Percentiles rank a stretch among this genome's conserved stretches.
These are phyloP conservation scores for Allium sativum DNA, from an alignment of 106 monocot genomes.

Conservation along the genomic window DNA sequence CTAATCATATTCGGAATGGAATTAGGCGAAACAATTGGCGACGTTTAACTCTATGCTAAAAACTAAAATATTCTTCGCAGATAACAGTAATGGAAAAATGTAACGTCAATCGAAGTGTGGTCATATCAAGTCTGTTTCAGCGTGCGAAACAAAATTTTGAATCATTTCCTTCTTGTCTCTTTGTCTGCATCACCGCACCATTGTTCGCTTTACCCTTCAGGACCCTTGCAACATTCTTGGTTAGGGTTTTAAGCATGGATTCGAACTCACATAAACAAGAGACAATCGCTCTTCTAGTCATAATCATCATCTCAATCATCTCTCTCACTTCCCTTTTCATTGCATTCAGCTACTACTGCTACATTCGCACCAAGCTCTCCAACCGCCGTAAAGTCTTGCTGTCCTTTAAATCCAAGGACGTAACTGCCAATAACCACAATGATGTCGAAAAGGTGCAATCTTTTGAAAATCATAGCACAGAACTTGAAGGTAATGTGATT, in stretches of 20 bases:
- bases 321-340: conserved; percentile 56
- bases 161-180: too few relatives aligned
- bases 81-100: too few relatives aligned
- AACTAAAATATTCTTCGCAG: too few relatives aligned
- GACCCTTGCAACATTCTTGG: neutral
- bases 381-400: conserved; percentile 29
- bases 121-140: too few relatives aligned
- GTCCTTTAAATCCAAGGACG: conserved; percentile 19
- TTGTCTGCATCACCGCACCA: conserved; percentile 26
- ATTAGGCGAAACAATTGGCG: too few relatives aligned
- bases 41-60: too few relatives aligned
- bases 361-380: conserved; percentile 79
- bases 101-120: too few relatives aligned
- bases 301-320: conserved; percentile 66
- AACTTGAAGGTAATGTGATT: too few relatives aligned
- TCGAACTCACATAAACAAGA: conserved; percentile 28
- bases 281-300: conserved; percentile 43
- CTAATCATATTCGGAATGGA: too few relatives aligned
- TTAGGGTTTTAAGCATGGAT: conserved; percentile 21
- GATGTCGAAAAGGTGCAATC: neutral
- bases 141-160: too few relatives aligned
- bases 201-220: neutral
- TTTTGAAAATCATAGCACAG: too few relatives aligned
- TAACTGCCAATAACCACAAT: neutral
- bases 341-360: conserved; percentile 96